Base-by-base conservation (phyloP, 2,329 filamentous ascomycete genomes). In the Cercospora beticola region DNA sequence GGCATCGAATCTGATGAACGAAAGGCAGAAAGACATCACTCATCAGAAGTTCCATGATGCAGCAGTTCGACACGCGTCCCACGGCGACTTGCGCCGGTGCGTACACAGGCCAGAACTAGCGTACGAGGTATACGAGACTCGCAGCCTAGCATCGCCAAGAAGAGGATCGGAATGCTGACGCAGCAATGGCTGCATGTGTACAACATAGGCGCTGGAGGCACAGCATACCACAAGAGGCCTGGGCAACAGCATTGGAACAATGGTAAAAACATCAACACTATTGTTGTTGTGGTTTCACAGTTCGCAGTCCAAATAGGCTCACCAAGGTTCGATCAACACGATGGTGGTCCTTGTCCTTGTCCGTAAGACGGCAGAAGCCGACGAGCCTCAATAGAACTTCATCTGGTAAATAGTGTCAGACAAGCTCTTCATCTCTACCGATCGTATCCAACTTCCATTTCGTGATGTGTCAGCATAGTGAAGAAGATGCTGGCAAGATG, bases 281-380 rank as follows among this genome's bases (percentile, higher is more conserved):
- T 43, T 43, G 36, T 43, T 43, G 36, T 43, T n/a, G 7, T 43
- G 16, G 36, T n/a, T 43, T 2, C 12, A 31, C 6, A 57, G 56
- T 12, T 8, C 30, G 28, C 30, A 30, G 56, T 58, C 28, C 56
- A 58, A 18, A 58, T 58, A 33, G 56, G 18, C 56, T 58, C 56
- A 58, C 16, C 30, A 33, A 58, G 18, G 49, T 54, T 54, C 49
- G 28, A 16, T 58, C 28, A 30, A 18, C 56, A 58, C 28, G 30
- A n/a, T 10, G 14, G 56, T 10, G 56, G 16, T 31, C 28, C 26
- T 58, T 58, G 56, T 33, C 28, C 56, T 33, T 5, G 56, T 58
- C 26, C 14, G 56, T 58, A 21, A 58, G 56, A 58, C 56, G 56
- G 56, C 56, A n/a, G 28, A 58, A 58, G 56, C 56, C 56, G 56